Evolutionary conservation across 805 yeast genomes (phyloP).

Genomic region (Suhomyces sp.): DNA sequence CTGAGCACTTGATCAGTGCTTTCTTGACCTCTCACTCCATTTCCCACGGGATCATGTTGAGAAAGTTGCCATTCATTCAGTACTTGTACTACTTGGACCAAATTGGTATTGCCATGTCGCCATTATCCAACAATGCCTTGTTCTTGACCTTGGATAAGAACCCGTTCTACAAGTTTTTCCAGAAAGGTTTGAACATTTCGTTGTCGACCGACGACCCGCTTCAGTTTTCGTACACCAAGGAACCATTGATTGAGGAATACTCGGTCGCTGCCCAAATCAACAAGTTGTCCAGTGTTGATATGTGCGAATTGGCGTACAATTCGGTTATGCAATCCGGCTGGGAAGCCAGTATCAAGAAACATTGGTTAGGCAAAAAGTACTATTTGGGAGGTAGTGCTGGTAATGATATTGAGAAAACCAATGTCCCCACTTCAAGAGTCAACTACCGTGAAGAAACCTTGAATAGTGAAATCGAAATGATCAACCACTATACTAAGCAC

Average conservation of each 20-base stretch:
- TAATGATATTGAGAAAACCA: conserved; percentile 88
- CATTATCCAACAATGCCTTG: conserved; percentile 92
- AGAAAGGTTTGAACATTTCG: conserved; percentile 90
- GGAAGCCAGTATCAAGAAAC: conserved; percentile 80
- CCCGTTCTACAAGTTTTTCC: conserved; percentile 89
- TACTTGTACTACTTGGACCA: conserved; percentile 91
- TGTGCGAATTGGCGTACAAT: conserved; percentile 94
- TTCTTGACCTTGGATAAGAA: conserved; percentile 95
- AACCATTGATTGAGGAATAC: conserved; percentile 95
- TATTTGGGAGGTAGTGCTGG: conserved; percentile 64
- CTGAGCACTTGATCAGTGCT: conserved; percentile 91
- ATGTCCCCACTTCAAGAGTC: conserved; percentile 87
- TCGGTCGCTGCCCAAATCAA: conserved; percentile 98
- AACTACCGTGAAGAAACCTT: conserved; percentile 82
- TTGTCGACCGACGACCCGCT: conserved; percentile 96
- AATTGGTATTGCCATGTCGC: conserved; percentile 97
- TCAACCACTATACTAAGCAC: conserved; percentile 56
- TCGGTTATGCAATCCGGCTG: conserved; percentile 94
- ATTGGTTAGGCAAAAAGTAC: conserved; percentile 83
- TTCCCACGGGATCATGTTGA: conserved; percentile 88
- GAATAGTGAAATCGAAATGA: conserved; percentile 64
- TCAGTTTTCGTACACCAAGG: conserved; percentile 95
- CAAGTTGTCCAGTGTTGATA: conserved; percentile 89
- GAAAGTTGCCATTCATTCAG: conserved; percentile 94
- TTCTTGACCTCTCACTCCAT: conserved; percentile 88